Percentiles rank a stretch among this genome's conserved stretches.
phyloP scores from a whole-genome alignment of 2,329 filamentous ascomycete species.

The Fusarium albosuccineum region DNA sequence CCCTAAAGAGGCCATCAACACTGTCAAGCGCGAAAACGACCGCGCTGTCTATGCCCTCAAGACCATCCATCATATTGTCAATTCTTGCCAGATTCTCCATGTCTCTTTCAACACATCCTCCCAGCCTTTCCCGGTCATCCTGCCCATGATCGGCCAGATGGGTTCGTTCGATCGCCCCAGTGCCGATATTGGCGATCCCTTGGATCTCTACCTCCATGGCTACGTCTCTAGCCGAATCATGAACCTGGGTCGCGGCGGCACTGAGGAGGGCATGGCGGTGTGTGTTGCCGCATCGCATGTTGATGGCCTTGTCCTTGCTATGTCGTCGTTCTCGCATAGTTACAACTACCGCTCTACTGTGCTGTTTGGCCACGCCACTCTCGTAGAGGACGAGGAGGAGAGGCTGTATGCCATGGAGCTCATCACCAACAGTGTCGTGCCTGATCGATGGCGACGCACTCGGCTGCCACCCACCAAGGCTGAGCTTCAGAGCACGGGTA shows the following conservation, averaged over 20 bases:
- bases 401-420: constrained; percentile 82
- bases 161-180: constrained; percentile 76
- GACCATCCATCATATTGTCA: constrained; percentile 81
- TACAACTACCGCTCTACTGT: constrained; percentile 89
- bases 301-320: constrained; percentile 82
- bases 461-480: constrained; percentile 77
- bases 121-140: constrained; percentile 79
- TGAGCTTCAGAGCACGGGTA: constrained; percentile 81
- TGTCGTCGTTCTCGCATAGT: constrained; percentile 84
- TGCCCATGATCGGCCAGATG: constrained; percentile 91
- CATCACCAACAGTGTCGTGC: constrained; percentile 81
- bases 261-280: constrained; percentile 71
- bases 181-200: constrained; percentile 70
- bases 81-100: constrained; percentile 79
- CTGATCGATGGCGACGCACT: constrained; percentile 75
- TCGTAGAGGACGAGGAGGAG: constrained; percentile 77
- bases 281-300: constrained; percentile 80
- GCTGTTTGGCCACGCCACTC: constrained; percentile 78
- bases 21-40: constrained; percentile 74
- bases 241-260: constrained; percentile 64
- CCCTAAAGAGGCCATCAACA: constrained; percentile 73
- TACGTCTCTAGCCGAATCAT: constrained; percentile 85
- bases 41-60: constrained; percentile 78
- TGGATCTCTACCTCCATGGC: constrained; percentile 86
- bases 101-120: constrained; percentile 78